A percentile compares a stretch with the other conserved stretches of the same genome.
Evolutionary conservation across 129 eudicot species (phyloP).

Genomic region (Helianthus tuberosus): DNA sequence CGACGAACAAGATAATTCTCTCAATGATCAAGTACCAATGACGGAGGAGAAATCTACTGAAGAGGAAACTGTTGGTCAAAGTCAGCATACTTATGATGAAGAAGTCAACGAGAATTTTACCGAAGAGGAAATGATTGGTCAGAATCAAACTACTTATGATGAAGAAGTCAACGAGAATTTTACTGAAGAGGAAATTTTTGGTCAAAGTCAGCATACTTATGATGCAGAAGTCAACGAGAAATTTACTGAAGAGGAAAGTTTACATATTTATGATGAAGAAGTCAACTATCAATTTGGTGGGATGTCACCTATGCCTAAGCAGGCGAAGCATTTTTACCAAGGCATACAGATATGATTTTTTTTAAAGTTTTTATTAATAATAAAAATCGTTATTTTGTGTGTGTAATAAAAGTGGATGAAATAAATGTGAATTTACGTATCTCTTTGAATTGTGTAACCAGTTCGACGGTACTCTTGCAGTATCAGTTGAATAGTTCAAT

Average conservation of each 20-base stretch:
- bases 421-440: too few species aligned
- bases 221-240: constrained; percentile 32
- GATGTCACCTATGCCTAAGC: constrained; percentile 36
- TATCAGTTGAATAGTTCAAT: too few species aligned
- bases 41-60: constrained; percentile 21
- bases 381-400: neutral
- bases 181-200: neutral
- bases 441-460: too few species aligned
- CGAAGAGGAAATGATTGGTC: constrained; percentile 19
- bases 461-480: too few species aligned
- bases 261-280: neutral
- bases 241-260: constrained; percentile 35
- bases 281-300: constrained; percentile 17
- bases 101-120: constrained; percentile 37
- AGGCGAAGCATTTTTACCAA: constrained; percentile 39
- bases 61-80: constrained; percentile 22
- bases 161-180: constrained; percentile 23
- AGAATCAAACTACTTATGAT: constrained; percentile 11
- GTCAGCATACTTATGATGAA: constrained; percentile 12
- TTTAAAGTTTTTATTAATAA: neutral
- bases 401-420: constrained; percentile 12
- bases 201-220: constrained; percentile 20
- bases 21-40: constrained; percentile 1
- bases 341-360: constrained; percentile 8
- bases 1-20: constrained; percentile 25